phyloP scores from a whole-genome alignment of 2,329 filamentous ascomycete genomes.

The Teratosphaeria nubilosa region DNA sequence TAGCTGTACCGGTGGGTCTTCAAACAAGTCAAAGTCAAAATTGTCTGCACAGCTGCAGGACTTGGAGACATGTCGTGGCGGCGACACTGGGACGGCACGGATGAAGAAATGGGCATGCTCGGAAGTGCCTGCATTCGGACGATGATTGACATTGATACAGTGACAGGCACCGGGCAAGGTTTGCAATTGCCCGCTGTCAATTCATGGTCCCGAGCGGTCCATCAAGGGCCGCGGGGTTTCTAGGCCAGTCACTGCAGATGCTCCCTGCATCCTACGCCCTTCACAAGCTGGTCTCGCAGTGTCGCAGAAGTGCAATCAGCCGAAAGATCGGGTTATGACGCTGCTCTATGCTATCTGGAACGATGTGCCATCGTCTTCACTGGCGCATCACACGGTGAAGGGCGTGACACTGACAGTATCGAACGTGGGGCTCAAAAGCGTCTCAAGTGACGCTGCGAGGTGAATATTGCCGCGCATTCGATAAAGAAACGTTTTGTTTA shows the following conservation, averaged over 20 bases:
- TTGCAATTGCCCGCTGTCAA: not conserved
- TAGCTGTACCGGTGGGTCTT: not conserved
- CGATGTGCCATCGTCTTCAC: not conserved
- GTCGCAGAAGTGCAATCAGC: not conserved
- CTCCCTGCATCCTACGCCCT: not conserved
- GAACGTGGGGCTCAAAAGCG: not conserved
- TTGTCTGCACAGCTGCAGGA: not conserved
- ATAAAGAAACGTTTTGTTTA: not conserved
- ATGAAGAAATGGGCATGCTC: not conserved
- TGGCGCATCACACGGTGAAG: not conserved
- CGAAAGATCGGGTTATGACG: not conserved
- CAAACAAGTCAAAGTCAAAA: not conserved
- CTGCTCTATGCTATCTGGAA: not conserved
- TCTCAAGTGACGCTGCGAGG: not conserved
- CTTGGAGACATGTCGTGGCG: not conserved
- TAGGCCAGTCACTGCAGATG: not conserved
- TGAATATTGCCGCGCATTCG: not conserved
- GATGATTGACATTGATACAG: not conserved
- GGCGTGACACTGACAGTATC: not conserved
- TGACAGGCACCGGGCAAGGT: not conserved
- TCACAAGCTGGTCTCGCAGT: not conserved
- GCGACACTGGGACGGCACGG: not conserved
- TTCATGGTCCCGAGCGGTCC: not conserved
- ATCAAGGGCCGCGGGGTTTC: not conserved
- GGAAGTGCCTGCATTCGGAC: not conserved